Conservation (phyloP, 1,284 basidiomycete genomes). For the Moesziomyces sp. region DNA sequence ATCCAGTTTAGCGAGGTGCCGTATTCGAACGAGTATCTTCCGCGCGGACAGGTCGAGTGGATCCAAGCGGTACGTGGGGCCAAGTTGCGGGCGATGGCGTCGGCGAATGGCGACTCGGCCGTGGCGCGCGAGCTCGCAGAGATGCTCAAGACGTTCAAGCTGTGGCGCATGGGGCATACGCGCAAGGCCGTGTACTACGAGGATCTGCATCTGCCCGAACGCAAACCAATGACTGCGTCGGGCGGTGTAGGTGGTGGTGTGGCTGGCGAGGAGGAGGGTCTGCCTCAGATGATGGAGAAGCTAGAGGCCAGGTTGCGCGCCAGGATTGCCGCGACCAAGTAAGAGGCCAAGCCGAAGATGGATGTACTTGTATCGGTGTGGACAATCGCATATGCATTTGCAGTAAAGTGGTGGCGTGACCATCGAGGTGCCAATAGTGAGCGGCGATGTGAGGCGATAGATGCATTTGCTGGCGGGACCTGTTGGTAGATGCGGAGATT, state of each 20-base stretch:
- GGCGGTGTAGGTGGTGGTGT: conserved; percentile 47
- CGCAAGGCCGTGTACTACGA: conserved; percentile 50
- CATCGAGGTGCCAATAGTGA: no score
- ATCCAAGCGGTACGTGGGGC: conserved; percentile 37
- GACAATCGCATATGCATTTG: no score
- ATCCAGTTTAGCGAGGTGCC: conserved; percentile 48
- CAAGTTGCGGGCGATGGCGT: conserved; percentile 16
- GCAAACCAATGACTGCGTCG: conserved; percentile 49
- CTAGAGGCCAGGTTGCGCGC: conserved; percentile 44
- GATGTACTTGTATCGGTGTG: no score
- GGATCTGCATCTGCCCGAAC: conserved; percentile 36
- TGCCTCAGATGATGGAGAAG: conserved; percentile 49
- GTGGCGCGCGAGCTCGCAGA: conserved; percentile 33
- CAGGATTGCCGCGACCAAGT: conserved; percentile 40
- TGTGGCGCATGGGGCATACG: conserved; percentile 49
- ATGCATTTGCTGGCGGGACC: no score
- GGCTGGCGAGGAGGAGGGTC: conserved; percentile 14
- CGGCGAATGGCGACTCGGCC: conserved; percentile 12
- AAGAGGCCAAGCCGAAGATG: background rate
- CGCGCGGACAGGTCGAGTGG: conserved; percentile 37
- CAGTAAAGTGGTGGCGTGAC: no score
- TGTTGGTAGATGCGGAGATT: no score
- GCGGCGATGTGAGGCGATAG: no score
- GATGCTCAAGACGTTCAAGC: conserved; percentile 46
- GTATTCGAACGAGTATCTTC: conserved; percentile 45